Evolutionary conservation across 192 early-diverging fungal species (phyloP).

Genomic region (Geranomyces michiganensis): DNA sequence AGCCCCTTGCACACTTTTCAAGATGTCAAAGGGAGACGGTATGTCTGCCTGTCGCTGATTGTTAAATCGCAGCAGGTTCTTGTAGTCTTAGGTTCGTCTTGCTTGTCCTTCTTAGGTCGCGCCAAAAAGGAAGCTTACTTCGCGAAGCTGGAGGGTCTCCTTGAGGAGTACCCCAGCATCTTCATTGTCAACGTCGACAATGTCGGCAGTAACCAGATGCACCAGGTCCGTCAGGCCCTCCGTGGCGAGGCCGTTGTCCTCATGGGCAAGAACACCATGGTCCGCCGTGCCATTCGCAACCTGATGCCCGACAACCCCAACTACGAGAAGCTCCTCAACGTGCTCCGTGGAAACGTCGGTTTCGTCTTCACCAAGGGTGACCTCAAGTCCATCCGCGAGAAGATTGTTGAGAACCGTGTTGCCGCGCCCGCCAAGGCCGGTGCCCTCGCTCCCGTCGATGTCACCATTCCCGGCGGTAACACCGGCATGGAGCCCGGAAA

Average conservation of each 20-base stretch:
- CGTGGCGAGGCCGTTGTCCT: constrained; percentile 91
- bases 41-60: constrained; percentile 7
- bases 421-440: constrained; percentile 95
- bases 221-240: constrained; percentile 83
- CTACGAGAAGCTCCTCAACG: constrained; percentile 81
- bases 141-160: constrained; percentile 82
- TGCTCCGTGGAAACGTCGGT: constrained; percentile 94
- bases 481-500: constrained; percentile 99
- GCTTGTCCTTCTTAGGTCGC: constrained; percentile 50
- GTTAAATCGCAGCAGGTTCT: neutral
- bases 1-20: constrained; percentile 54
- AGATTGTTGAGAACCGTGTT: constrained; percentile 92
- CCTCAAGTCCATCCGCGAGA: constrained; percentile 91
- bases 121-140: constrained; percentile 96
- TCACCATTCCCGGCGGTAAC: constrained; percentile 93
- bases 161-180: constrained; percentile 93
- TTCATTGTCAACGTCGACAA: constrained; percentile 99
- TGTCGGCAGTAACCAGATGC: constrained; percentile 99
- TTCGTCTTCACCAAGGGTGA: constrained; percentile 99
- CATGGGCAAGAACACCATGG: constrained; percentile 99
- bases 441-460: constrained; percentile 92
- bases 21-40: constrained; percentile 98
- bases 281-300: constrained; percentile 72
- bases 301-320: constrained; percentile 73
- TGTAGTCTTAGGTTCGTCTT: constrained; percentile 39